A percentile compares a stretch with the other conserved stretches of the same genome.
Conservation (phyloP, 257 asterid genomes). For the Paulownia fortunei region DNA sequence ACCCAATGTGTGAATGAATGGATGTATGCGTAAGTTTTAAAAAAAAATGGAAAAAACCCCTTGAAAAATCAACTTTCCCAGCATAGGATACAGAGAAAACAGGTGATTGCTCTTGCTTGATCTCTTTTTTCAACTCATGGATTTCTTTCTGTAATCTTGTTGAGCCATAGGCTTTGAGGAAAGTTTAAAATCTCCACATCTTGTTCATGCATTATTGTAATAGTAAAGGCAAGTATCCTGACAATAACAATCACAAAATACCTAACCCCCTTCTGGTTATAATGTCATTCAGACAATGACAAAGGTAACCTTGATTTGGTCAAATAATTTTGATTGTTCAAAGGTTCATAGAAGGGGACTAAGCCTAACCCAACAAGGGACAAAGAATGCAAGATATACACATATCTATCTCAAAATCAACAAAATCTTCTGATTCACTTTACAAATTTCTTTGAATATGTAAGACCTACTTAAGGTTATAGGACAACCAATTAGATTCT, state of each 20-base stretch:
- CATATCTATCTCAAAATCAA: neutral
- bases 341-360: neutral
- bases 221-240: neutral
- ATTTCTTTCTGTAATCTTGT: no score
- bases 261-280: neutral
- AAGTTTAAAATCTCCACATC: no score
- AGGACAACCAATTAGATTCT: slow-evolving; percentile 39
- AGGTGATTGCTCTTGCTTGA: no score
- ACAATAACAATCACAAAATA: neutral
- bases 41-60: no score
- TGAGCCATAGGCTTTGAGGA: no score
- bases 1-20: no score
- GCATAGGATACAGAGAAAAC: no score
- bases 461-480: neutral
- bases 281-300: neutral
- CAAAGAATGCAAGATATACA: neutral
- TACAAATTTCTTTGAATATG: slow-evolving; percentile 10
- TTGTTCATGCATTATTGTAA: no score
- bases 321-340: neutral
- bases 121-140: no score
- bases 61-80: no score
- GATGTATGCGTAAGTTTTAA: no score
- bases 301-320: neutral
- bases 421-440: neutral
- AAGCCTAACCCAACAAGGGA: neutral